Evolutionary conservation across 129 eudicot species (phyloP), one percentile per base, ranked within the genome.

Genomic region (Scalesia atractyloides): DNA sequence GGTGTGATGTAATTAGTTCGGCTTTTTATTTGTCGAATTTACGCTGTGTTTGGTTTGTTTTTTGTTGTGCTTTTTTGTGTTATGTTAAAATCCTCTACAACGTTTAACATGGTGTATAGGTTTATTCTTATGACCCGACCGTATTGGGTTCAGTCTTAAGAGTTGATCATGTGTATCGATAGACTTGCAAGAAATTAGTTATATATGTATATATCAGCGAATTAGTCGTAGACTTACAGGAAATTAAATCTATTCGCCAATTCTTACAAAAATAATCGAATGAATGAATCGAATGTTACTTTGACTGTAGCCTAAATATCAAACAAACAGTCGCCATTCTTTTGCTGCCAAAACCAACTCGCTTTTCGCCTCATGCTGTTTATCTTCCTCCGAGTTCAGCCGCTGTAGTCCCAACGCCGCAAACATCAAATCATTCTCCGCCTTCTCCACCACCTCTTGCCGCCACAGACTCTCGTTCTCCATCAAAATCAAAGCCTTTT

Each of bases 1-100:
- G 66, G 77, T 62, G 79, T 66, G 52, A 26, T 73, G 82, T 81
- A 81, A 77, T 81, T 69, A 64, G 65, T 59, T 59, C 15, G 65
- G 39, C 41, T 59, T 73, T 1, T 22, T 9, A 51, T 58, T 66
- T 13, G 18, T 61, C 20, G 24, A 20, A 49, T 17, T 36, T 41
- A 17, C 20, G 13, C 2, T 16, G 20, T 24, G 70, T 73, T 49
- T 44, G 66, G 20, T 56, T 82, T 43, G 78, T 8, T 57, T 75
- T 67, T 59, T 64, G 56, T 62, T 43, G 47, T 64, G 60, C 20
- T 33, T 17, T 39, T 59, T 19, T 19, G 52, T 66, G 65, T 41
- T 77, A 41, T 20, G 16, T 11, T 39, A 10, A 41, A 52, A 16
- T 24, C 22, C n/a, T 53, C 50, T 30, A 15, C 60, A 48, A 64